Conservation (phyloP, 192 early-diverging fungal species). For the Backusella australiensis region DNA sequence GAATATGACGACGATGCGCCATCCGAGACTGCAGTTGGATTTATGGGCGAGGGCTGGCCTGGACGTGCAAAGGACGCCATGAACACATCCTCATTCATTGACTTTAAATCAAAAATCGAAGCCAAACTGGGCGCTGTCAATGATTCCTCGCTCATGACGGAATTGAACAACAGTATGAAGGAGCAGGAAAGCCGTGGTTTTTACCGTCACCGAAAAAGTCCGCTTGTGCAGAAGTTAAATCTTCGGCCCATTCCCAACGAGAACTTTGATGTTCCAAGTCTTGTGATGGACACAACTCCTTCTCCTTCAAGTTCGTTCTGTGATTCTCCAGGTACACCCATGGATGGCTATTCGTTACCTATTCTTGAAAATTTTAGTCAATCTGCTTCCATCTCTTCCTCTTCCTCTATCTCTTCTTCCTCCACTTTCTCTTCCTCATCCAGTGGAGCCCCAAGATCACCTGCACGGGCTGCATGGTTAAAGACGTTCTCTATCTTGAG, state of each 20-base stretch:
- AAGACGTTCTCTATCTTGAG: not conserved
- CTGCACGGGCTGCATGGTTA: not conserved
- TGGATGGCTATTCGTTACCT: not conserved
- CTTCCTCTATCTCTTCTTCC: not conserved
- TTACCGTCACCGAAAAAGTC: slow-evolving; percentile 14
- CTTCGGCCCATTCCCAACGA: slow-evolving; percentile 9
- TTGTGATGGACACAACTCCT: not conserved
- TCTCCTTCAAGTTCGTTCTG: not conserved
- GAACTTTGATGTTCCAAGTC: not conserved
- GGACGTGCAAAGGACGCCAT: slow-evolving; percentile 7
- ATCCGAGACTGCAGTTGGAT: not conserved
- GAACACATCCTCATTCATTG: not conserved
- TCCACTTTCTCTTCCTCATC: not conserved
- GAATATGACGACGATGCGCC: not conserved
- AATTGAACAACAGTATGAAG: not conserved
- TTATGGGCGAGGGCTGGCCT: slow-evolving; percentile 9
- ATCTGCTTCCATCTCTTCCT: not conserved
- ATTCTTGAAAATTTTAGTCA: not conserved
- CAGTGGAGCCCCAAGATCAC: not conserved
- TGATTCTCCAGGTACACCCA: slow-evolving; percentile 5
- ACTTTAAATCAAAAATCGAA: slow-evolving; percentile 14
- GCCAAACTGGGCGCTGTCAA: slow-evolving; percentile 8
- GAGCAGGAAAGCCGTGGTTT: not conserved
- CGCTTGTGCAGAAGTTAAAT: slow-evolving; percentile 8
- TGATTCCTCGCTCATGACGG: not conserved